These are phyloP conservation scores for Taiozyma sp. DNA, from an alignment of 1,139 yeast species.

Conservation along the genomic window DNA sequence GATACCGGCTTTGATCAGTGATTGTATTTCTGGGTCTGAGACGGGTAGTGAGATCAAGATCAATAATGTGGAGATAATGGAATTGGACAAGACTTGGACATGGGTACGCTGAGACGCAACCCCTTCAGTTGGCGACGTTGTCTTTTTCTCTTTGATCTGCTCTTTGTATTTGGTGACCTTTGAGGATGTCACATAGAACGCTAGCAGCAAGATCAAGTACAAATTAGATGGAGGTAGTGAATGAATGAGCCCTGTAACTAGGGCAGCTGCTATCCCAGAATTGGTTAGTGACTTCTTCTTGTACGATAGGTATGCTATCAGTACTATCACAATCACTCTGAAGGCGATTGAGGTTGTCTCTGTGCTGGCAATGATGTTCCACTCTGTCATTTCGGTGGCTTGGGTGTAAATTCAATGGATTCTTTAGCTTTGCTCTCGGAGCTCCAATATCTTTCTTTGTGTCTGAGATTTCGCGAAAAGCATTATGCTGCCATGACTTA, in stretches of 20 bases:
- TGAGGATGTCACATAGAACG: slow-evolving; percentile 38
- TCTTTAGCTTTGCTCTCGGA: too few relatives aligned
- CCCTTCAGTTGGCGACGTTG: slow-evolving; percentile 23
- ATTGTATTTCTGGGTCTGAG: slow-evolving; percentile 2
- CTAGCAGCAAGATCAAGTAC: slow-evolving; percentile 30
- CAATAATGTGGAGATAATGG: slow-evolving; percentile 29
- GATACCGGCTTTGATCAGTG: slow-evolving; percentile 28
- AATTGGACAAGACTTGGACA: slow-evolving; percentile 40
- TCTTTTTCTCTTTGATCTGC: slow-evolving; percentile 18
- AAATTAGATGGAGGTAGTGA: slow-evolving; percentile 33
- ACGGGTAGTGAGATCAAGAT: slow-evolving; percentile 14
- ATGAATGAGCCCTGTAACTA: slow-evolving; percentile 36
- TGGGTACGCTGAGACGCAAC: slow-evolving; percentile 29
- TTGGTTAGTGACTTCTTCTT: slow-evolving; percentile 33
- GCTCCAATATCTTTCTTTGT: too few relatives aligned
- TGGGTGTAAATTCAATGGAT: too few relatives aligned
- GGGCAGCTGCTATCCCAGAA: slow-evolving; percentile 34
- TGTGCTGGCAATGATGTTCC: neutral
- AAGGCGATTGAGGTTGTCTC: slow-evolving; percentile 5
- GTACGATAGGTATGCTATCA: slow-evolving; percentile 27
- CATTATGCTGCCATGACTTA: too few relatives aligned
- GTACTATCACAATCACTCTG: slow-evolving; percentile 8
- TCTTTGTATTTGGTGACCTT: slow-evolving; percentile 34
- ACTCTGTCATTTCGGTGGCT: neutral
- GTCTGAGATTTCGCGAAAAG: too few relatives aligned